A percentile compares a stretch with the other conserved stretches of the same genome.
phyloP scores from a whole-genome alignment of 306 rosid species.

The Citrullus amarus region DNA sequence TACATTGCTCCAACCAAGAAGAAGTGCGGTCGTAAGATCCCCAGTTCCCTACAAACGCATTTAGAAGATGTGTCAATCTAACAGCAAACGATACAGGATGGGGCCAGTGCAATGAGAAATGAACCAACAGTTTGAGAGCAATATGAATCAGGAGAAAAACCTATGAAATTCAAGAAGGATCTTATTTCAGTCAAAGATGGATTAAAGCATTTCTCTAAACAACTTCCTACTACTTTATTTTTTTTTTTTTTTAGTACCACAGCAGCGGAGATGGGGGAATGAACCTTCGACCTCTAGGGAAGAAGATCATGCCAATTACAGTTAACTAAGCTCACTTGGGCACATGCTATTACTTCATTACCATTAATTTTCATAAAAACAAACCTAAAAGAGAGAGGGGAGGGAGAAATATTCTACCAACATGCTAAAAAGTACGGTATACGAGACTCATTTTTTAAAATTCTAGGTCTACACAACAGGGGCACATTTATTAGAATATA shows the following conservation, averaged over 20 bases:
- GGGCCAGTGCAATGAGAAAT: background rate
- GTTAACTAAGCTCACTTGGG: no score
- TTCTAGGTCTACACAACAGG: no score
- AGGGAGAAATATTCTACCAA: background rate
- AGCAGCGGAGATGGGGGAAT: no score
- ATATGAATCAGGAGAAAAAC: background rate
- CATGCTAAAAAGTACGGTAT: background rate
- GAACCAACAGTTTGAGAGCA: background rate
- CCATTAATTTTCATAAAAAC: background rate
- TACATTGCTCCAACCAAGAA: slow-evolving; percentile 97
- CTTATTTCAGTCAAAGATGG: background rate
- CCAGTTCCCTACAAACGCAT: slow-evolving; percentile 68
- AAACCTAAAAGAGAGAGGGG: background rate
- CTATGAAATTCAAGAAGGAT: background rate
- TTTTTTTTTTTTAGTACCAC: no score
- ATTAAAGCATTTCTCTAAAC: background rate
- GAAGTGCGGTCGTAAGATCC: slow-evolving; percentile 79
- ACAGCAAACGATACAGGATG: background rate
- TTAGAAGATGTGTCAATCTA: background rate
- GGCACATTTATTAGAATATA: no score
- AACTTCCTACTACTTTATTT: background rate
- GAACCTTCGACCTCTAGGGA: no score
- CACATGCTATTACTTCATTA: background rate
- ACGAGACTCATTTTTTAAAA: no score
- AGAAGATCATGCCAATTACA: no score